Evolutionary conservation across 1,284 basidiomycete species (phyloP), one percentile per base, ranked within the genome.

Genomic region (Fomitopsis schrenkii): DNA sequence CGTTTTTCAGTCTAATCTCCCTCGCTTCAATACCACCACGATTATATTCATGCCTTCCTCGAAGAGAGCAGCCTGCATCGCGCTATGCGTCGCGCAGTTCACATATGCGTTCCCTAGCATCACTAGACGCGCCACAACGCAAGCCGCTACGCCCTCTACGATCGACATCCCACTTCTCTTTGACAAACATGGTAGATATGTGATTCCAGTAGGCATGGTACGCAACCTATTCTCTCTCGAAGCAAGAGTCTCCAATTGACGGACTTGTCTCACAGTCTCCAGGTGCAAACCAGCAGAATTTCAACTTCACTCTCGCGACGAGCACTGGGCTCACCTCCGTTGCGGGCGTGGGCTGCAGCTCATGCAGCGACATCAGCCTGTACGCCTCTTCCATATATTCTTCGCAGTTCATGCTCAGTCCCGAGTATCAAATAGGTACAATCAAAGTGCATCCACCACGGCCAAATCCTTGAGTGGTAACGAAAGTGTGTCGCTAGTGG

Each of bases 281-380:
- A 17, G 71, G 62, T 35, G 57, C 69, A 15, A 60, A 68, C 30
- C 64, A 70, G 5, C 77, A 79, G 64, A 64, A 72, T 41, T 77
- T 79, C 68, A 70, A 70, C 57, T 77, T 79, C 60, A 75, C 75
- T 33, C 59, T 80, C n/a, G 71, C 76, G 5, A 78, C 75, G 7
- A 74, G 75, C 48, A 74, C 75, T 0, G 76, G 75, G 9, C 73
- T 72, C 41, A 72, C 70, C 2, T 69, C 71, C 10, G 76, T 79
- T 17, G 76, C 75, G 9, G 77, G 75, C 10, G 60, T 67, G 12
- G 61, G 62, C 17, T 79, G 77, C 60, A 61, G 60, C 44, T 66
- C 70, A 8, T 79, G 77, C 61, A 66, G 61, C 26, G 67, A 66
- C 38, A 70, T 70, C 26, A 63, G 68, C 48, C 59, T 70, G 76